phyloP scores from a whole-genome alignment of 192 early-diverging fungal genomes.

The Linnemannia elongata region DNA sequence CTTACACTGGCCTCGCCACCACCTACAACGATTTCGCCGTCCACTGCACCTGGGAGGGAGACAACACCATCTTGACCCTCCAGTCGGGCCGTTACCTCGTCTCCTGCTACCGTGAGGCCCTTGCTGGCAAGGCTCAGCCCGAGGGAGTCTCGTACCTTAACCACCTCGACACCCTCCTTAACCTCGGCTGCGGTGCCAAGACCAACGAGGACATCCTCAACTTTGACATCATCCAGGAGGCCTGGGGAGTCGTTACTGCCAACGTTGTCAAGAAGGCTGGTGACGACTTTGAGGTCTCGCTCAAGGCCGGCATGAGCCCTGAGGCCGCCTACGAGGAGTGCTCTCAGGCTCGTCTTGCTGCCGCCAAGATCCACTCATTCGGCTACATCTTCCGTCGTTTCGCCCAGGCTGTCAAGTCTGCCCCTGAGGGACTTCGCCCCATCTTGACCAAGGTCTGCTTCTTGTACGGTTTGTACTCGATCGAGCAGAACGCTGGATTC shows the following conservation, averaged over 20 bases:
- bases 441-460: conserved; percentile 79
- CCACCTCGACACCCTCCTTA: conserved; percentile 62
- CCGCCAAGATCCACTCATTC: conserved; percentile 88
- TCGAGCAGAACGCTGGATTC: conserved; percentile 84
- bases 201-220: conserved; percentile 62
- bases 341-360: conserved; percentile 85
- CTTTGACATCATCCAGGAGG: conserved; percentile 78
- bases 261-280: conserved; percentile 88
- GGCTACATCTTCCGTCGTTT: conserved; percentile 91
- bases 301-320: conserved; percentile 75
- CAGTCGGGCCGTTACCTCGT: conserved; percentile 92
- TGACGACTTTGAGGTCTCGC: conserved; percentile 78
- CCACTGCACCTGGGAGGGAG: conserved; percentile 91
- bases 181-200: conserved; percentile 66
- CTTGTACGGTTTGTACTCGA: conserved; percentile 88
- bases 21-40: conserved; percentile 92
- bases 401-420: conserved; percentile 76
- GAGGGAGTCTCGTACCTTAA: conserved; percentile 85
- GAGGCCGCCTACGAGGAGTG: conserved; percentile 91
- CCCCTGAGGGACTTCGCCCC: conserved; percentile 71
- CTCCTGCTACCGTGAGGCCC: conserved; percentile 74
- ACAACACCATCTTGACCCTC: conserved; percentile 93
- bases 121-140: conserved; percentile 82
- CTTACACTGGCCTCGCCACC: conserved; percentile 90
- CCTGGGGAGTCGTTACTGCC: conserved; percentile 86